Conservation (phyloP, 2,329 filamentous ascomycete genomes). For the Chrysoporthe puriensis region DNA sequence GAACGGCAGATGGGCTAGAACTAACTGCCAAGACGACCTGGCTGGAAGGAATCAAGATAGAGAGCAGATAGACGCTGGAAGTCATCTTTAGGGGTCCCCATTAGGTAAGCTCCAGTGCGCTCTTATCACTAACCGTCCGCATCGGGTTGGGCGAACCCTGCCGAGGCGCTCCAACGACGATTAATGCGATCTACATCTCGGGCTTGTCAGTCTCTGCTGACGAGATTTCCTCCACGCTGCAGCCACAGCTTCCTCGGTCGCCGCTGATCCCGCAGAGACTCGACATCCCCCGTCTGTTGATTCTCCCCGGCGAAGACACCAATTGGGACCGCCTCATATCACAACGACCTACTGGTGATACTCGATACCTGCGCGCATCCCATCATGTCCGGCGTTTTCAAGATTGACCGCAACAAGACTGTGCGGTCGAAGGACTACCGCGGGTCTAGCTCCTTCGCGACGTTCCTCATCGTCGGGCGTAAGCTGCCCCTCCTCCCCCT, state of each 20-base stretch:
- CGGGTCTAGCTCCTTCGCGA: constrained; percentile 79
- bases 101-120: constrained; percentile 2
- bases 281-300: background rate
- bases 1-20: too few relatives aligned
- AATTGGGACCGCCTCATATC: constrained; percentile 7
- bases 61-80: background rate
- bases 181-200: background rate
- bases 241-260: constrained; percentile 6
- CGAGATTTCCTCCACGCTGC: constrained; percentile 7
- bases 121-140: constrained; percentile 1
- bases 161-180: background rate
- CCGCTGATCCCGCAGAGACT: constrained; percentile 4
- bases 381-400: constrained; percentile 26
- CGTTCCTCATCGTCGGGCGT: constrained; percentile 96
- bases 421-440: constrained; percentile 61
- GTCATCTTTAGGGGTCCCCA: background rate
- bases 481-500: constrained; percentile 46
- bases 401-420: constrained; percentile 59
- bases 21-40: background rate
- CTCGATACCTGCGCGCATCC: background rate
- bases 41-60: background rate
- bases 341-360: background rate
- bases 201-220: background rate
- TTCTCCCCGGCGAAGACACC: constrained; percentile 3
- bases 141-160: constrained; percentile 1